These are phyloP conservation scores for Fagopyrum homotropicum DNA, from an alignment of 148 eudicot genomes.

Conservation along the genomic window DNA sequence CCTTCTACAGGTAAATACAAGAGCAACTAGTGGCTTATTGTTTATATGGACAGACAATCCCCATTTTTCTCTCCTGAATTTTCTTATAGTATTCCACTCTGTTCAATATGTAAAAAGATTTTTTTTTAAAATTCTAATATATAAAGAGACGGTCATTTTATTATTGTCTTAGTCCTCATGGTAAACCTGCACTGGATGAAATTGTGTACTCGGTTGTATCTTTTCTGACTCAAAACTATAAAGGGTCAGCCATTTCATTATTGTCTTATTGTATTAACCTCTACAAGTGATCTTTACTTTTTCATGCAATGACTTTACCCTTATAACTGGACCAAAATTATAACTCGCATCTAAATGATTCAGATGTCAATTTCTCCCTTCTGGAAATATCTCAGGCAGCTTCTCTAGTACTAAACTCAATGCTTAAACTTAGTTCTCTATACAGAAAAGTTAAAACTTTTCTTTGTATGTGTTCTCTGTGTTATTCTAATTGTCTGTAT, in stretches of 20 bases:
- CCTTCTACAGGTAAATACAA: constrained; percentile 68
- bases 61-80: background rate
- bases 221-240: background rate
- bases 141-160: background rate
- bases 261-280: background rate
- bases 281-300: background rate
- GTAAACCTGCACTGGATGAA: background rate
- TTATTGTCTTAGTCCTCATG: background rate
- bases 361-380: background rate
- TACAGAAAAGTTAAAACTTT: background rate
- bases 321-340: background rate
- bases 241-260: too few relatives aligned
- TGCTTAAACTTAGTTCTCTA: background rate
- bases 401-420: background rate
- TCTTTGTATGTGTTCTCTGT: background rate
- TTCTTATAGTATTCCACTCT: background rate
- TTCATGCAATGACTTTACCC: background rate
- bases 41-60: background rate
- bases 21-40: background rate
- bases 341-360: background rate
- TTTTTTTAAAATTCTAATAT: background rate
- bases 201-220: background rate
- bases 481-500: background rate
- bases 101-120: background rate
- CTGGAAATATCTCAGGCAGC: background rate